Evolutionary conservation across 1,284 basidiomycete genomes (phyloP).

Genomic region (Ganoderma multipileum): DNA sequence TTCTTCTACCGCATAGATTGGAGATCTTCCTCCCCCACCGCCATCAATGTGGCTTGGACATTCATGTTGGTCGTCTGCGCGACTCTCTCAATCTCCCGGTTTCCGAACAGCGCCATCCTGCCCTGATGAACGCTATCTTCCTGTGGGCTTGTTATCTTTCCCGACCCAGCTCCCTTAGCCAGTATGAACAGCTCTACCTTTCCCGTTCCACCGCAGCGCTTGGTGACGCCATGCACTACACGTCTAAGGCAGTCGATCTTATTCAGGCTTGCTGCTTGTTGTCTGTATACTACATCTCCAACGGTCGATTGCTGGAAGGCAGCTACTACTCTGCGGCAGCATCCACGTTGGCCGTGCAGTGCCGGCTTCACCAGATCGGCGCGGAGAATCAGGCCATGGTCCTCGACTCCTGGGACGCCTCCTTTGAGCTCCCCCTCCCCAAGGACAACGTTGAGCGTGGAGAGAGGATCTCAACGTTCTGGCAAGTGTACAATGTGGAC

Average conservation of each 20-base stretch:
- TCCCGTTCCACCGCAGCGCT: constrained; percentile 63
- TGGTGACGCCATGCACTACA: constrained; percentile 61
- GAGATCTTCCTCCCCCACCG: constrained; percentile 80
- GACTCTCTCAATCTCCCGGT: constrained; percentile 59
- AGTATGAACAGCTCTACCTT: constrained; percentile 75
- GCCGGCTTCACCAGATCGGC: constrained; percentile 63
- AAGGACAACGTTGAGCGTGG: constrained; percentile 56
- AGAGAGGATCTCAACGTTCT: constrained; percentile 50
- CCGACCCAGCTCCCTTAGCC: constrained; percentile 67
- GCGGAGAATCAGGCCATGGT: constrained; percentile 40
- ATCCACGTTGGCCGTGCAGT: constrained; percentile 69
- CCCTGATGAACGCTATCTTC: constrained; percentile 78
- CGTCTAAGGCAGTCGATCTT: constrained; percentile 65
- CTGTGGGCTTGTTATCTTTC: constrained; percentile 83
- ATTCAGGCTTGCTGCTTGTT: constrained; percentile 77
- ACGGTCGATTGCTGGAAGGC: constrained; percentile 75
- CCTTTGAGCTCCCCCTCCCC: constrained; percentile 61
- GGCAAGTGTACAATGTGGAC: constrained; percentile 52
- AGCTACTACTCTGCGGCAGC: constrained; percentile 76
- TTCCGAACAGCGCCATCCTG: constrained; percentile 71
- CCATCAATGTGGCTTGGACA: constrained; percentile 72
- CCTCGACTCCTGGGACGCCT: constrained; percentile 42
- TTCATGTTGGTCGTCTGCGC: constrained; percentile 68
- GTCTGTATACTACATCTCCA: constrained; percentile 75
- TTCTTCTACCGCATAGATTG: constrained; percentile 48